Base-by-base conservation (phyloP, 2,329 filamentous ascomycete genomes). In the Alternaria ventricosa region DNA sequence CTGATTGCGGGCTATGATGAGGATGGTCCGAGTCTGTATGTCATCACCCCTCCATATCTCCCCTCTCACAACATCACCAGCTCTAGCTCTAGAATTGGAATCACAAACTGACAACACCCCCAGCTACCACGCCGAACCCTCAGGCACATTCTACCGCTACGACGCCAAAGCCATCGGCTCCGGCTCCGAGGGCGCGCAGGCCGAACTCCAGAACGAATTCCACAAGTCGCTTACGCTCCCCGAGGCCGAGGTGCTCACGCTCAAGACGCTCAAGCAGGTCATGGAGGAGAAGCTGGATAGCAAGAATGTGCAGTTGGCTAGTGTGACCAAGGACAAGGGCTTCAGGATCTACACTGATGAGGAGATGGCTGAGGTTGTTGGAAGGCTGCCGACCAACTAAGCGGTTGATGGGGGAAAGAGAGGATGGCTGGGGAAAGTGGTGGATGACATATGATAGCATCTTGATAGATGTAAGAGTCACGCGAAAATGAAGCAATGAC, bases 281-380 rank as follows among this genome's bases (percentile, higher is more conserved):
- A 99, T 99, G 96, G 96, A 99, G 84, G 96, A 99, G 89, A 99
- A 99, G 86, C 87, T 99, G 65, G 96, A 99, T 80, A 88, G 94
- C 69, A 99, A 99, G 89, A 99, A 99, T 79, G 96, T 99, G 70
- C 96, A 99, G 85, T 83, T 99, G 73, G 96, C 96, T 57, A 98
- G 95, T 79, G 96, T 99, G 61, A 99, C 96, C 67, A 97, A 94
- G 87, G 95, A 97, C 71, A 95, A 92, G 84, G 96, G 96, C 60
- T 99, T 99, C 87, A 91, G 93, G 84, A 97, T 99, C 89, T 99
- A 99, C 86, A 92, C 90, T 62, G 96, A 99, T 76, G 93, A 95
- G 78, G 95, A 98, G 85, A 99, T 99, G 96, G 92, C 92, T 64
- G 87, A 89, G 49, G 94, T 97, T 65, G 96, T 99, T 65, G 91